phyloP scores from a whole-genome alignment of 2,329 filamentous ascomycete genomes.

The Fusarium camptoceras region DNA sequence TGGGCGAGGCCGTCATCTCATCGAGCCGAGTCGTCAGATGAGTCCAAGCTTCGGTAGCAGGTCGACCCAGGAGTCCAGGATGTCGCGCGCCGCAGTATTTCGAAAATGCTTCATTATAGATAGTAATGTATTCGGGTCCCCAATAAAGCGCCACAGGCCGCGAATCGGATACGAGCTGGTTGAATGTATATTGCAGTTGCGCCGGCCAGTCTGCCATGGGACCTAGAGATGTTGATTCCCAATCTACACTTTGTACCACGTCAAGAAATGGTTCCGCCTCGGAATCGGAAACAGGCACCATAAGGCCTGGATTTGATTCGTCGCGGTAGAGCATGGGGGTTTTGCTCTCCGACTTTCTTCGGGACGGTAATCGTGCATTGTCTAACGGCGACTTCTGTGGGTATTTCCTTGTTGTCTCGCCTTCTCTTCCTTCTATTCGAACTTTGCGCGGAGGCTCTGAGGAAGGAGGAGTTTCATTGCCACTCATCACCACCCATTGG shows the following conservation, averaged over 20 bases:
- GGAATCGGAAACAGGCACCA: conserved; percentile 51
- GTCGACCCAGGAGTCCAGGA: conserved; percentile 70
- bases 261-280: conserved; percentile 55
- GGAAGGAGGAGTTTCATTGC: conserved; percentile 51
- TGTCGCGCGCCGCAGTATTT: conserved; percentile 73
- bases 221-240: conserved; percentile 60
- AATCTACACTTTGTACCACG: conserved; percentile 58
- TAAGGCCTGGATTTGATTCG: conserved; percentile 50
- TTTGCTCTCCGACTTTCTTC: conserved; percentile 41
- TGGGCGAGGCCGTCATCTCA: conserved; percentile 45
- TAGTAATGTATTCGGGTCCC: conserved; percentile 70
- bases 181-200: conserved; percentile 59
- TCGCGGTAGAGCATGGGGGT: conserved; percentile 47
- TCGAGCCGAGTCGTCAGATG: conserved; percentile 61
- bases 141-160: conserved; percentile 71
- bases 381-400: conserved; percentile 41
- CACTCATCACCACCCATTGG: conserved; percentile 55
- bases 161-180: conserved; percentile 58
- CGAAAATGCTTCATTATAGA: conserved; percentile 76
- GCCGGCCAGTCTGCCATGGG: conserved; percentile 60
- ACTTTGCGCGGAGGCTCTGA: conserved; percentile 51
- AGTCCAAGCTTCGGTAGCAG: conserved; percentile 69
- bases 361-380: conserved; percentile 34
- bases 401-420: conserved; percentile 31
- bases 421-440: conserved; percentile 45